These are phyloP conservation scores for Aspergillus hancockii DNA, from an alignment of 495 filamentous ascomycete genomes.

Conservation along the genomic window DNA sequence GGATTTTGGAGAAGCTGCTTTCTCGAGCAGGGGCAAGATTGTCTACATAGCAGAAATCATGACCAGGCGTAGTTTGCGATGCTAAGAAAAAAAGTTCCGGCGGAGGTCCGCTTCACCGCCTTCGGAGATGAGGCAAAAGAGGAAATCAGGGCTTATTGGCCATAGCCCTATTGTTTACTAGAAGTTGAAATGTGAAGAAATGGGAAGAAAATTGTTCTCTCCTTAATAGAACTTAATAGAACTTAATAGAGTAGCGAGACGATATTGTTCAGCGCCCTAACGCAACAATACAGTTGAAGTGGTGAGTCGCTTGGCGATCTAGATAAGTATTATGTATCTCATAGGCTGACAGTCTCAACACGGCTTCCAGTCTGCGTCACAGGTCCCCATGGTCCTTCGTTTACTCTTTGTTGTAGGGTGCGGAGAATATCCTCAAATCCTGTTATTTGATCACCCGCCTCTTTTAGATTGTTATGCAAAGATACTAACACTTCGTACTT, in stretches of 20 bases:
- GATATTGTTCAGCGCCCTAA: not conserved
- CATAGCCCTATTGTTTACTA: not conserved
- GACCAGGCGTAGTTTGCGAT: not conserved
- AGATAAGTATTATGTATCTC: slow-evolving; percentile 12
- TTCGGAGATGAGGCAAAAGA: slow-evolving; percentile 10
- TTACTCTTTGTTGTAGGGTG: slow-evolving; percentile 44
- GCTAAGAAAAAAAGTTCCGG: slow-evolving; percentile 27
- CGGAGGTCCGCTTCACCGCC: slow-evolving; percentile 25
- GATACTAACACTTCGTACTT: slow-evolving; percentile 58
- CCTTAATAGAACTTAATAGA: not conserved
- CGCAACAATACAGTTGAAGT: not conserved
- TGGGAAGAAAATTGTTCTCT: not conserved
- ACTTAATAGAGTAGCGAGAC: not conserved
- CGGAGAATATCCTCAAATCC: slow-evolving; percentile 48
- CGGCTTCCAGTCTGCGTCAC: slow-evolving; percentile 29
- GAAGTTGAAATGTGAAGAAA: not conserved
- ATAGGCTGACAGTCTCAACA: slow-evolving; percentile 41
- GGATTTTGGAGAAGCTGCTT: not conserved
- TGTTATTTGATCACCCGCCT: slow-evolving; percentile 29
- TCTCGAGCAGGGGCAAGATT: not conserved
- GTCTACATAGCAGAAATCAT: not conserved
- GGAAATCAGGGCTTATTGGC: slow-evolving; percentile 22
- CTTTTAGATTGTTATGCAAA: slow-evolving; percentile 39
- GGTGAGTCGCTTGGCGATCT: not conserved
- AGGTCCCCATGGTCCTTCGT: slow-evolving; percentile 46